phyloP scores from a whole-genome alignment of 2,329 filamentous ascomycete species.

The Exophiala aquamarina region DNA sequence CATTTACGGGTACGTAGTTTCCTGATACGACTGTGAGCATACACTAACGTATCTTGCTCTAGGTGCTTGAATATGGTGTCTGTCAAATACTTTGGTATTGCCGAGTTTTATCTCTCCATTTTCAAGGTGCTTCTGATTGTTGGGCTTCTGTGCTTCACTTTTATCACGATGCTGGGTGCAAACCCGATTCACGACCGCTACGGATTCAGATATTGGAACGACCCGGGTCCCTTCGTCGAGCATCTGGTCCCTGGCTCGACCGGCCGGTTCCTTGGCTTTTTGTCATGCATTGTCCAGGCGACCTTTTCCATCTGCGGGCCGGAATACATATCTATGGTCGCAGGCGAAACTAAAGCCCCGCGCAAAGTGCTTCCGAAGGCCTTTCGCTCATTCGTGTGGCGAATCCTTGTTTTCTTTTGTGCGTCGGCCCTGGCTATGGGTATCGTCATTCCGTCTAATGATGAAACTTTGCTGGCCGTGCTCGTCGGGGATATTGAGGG shows the following conservation, averaged over 20 bases:
- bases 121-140: slow-evolving; percentile 51
- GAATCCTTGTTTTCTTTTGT: slow-evolving; percentile 71
- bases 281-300: slow-evolving; percentile 71
- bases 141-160: slow-evolving; percentile 50
- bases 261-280: slow-evolving; percentile 40
- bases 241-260: slow-evolving; percentile 11
- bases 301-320: slow-evolving; percentile 64
- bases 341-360: slow-evolving; percentile 62
- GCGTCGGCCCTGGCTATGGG: slow-evolving; percentile 69
- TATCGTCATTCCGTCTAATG: slow-evolving; percentile 67
- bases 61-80: background rate
- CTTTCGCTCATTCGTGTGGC: slow-evolving; percentile 67
- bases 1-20: slow-evolving; percentile 30
- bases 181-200: slow-evolving; percentile 50
- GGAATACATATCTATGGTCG: slow-evolving; percentile 60
- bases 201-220: slow-evolving; percentile 60
- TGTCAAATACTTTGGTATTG: slow-evolving; percentile 29
- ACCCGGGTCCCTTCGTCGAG: slow-evolving; percentile 29
- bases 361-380: slow-evolving; percentile 64
- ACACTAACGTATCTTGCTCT: slow-evolving; percentile 4
- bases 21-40: too few species aligned
- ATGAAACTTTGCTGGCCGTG: slow-evolving; percentile 57
- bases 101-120: slow-evolving; percentile 46
- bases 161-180: slow-evolving; percentile 51
- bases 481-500: slow-evolving; percentile 38